Evolutionary conservation across 169 alveolate genomes (phyloP).

Genomic region (Babesia bovis): DNA sequence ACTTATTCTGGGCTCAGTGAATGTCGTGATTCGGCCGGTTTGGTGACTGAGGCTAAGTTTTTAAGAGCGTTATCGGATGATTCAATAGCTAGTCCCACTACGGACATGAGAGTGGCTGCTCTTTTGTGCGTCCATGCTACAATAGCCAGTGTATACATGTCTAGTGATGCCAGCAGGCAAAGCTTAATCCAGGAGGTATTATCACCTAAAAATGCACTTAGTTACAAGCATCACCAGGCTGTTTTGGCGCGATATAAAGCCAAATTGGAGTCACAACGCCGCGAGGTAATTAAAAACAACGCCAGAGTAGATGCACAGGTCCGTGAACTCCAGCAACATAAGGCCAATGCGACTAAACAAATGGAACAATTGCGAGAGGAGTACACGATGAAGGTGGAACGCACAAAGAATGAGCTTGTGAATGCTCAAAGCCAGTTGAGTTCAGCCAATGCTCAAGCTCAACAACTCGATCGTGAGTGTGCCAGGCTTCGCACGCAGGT

Average conservation of each 20-base stretch:
- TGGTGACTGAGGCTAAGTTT: conserved; percentile 26
- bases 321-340: conserved; percentile 20
- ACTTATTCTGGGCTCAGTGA: conserved; percentile 27
- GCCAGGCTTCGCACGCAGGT: conserved; percentile 26
- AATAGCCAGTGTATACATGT: conserved; percentile 11
- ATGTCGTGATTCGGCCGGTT: conserved; percentile 9
- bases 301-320: conserved; percentile 37
- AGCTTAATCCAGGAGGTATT: conserved; percentile 19
- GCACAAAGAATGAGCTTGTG: conserved; percentile 18
- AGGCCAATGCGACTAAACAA: conserved; percentile 21
- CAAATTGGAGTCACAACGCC: conserved; percentile 19
- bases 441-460: conserved; percentile 18
- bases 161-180: conserved; percentile 33
- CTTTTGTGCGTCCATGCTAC: conserved; percentile 24
- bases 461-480: conserved; percentile 42
- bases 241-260: conserved; percentile 32
- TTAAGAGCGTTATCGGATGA: conserved; percentile 17
- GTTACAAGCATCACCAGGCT: conserved; percentile 13
- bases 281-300: conserved; percentile 18
- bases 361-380: conserved; percentile 23
- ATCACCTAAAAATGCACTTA: conserved; percentile 14
- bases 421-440: conserved; percentile 18
- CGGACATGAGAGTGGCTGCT: conserved; percentile 9
- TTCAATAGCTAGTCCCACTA: conserved; percentile 14
- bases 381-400: conserved; percentile 10